phyloP scores from a whole-genome alignment of 306 rosid genomes.

The Gastrolobium villosum region DNA sequence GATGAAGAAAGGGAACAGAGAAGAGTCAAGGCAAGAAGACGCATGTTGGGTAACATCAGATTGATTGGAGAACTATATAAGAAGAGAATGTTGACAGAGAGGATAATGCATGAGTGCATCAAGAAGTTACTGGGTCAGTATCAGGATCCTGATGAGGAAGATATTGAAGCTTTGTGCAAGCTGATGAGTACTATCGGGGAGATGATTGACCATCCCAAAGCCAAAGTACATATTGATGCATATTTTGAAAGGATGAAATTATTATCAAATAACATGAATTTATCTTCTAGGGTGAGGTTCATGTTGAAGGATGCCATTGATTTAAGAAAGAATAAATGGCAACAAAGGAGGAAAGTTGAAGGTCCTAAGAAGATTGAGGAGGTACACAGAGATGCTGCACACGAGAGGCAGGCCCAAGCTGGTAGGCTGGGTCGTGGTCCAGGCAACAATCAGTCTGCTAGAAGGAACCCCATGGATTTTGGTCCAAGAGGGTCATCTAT shows the following conservation, averaged over 20 bases:
- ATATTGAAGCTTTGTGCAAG: slow-evolving; percentile 93
- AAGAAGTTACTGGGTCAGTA: slow-evolving; percentile 79
- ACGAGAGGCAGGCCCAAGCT: slow-evolving; percentile 87
- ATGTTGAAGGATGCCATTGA: slow-evolving; percentile 94
- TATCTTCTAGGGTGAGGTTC: slow-evolving; percentile 95
- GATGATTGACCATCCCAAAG: slow-evolving; percentile 92
- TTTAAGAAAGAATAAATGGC: slow-evolving; percentile 93
- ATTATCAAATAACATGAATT: slow-evolving; percentile 79
- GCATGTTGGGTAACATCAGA: slow-evolving; percentile 97
- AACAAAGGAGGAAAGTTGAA: slow-evolving; percentile 91
- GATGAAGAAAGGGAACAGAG: slow-evolving; percentile 85
- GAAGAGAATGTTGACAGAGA: slow-evolving; percentile 96
- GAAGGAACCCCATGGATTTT: slow-evolving; percentile 82
- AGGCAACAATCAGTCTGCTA: slow-evolving; percentile 63
- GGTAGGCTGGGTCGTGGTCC: slow-evolving; percentile 87
- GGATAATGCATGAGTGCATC: slow-evolving; percentile 95
- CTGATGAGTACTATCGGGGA: slow-evolving; percentile 98
- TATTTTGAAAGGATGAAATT: slow-evolving; percentile 80
- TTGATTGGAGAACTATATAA: slow-evolving; percentile 96
- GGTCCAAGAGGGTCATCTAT: slow-evolving; percentile 70
- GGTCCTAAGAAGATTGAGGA: slow-evolving; percentile 99
- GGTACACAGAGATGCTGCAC: slow-evolving; percentile 97
- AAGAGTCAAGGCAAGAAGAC: slow-evolving; percentile 82
- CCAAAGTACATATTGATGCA: slow-evolving; percentile 85
- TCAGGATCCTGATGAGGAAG: slow-evolving; percentile 94